phyloP scores from a whole-genome alignment of 306 rosid species.

The Castanospermum australe region DNA sequence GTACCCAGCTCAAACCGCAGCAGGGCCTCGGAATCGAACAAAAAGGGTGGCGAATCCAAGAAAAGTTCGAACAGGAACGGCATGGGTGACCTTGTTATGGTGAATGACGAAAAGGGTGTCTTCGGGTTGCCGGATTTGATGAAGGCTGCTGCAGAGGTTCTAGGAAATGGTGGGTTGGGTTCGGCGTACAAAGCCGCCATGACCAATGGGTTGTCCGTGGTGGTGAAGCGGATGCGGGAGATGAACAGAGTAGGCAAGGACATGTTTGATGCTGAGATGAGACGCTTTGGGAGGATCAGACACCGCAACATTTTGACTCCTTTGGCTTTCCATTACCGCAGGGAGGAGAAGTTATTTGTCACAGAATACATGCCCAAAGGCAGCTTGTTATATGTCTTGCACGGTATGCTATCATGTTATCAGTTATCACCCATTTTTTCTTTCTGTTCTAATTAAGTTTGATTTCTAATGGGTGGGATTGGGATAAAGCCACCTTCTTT shows the following conservation, averaged over 20 bases:
- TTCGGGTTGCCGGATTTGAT: slow-evolving; percentile 84
- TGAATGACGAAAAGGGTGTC: slow-evolving; percentile 67
- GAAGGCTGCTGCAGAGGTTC: slow-evolving; percentile 92
- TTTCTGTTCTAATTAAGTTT: too few species aligned
- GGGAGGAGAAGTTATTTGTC: slow-evolving; percentile 81
- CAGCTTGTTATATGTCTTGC: slow-evolving; percentile 81
- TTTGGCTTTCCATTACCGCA: slow-evolving; percentile 77
- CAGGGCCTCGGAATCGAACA: background rate
- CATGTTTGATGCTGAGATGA: slow-evolving; percentile 79
- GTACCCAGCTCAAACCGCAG: slow-evolving; percentile 39
- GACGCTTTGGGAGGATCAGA: slow-evolving; percentile 59
- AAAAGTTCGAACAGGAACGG: slow-evolving; percentile 38
- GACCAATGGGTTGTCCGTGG: slow-evolving; percentile 76
- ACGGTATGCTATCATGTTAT: slow-evolving; percentile 44
- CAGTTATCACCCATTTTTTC: background rate
- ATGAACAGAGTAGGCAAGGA: slow-evolving; percentile 70
- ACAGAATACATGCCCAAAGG: slow-evolving; percentile 78
- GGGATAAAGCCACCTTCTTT: too few species aligned
- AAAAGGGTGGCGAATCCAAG: slow-evolving; percentile 40
- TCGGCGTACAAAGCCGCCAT: slow-evolving; percentile 86
- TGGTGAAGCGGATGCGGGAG: slow-evolving; percentile 86
- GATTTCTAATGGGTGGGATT: too few species aligned
- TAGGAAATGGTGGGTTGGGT: slow-evolving; percentile 85
- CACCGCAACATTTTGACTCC: slow-evolving; percentile 68
- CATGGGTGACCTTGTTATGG: slow-evolving; percentile 63